Conservation (phyloP, 2,329 filamentous ascomycete species). For the Clonostachys solani region DNA sequence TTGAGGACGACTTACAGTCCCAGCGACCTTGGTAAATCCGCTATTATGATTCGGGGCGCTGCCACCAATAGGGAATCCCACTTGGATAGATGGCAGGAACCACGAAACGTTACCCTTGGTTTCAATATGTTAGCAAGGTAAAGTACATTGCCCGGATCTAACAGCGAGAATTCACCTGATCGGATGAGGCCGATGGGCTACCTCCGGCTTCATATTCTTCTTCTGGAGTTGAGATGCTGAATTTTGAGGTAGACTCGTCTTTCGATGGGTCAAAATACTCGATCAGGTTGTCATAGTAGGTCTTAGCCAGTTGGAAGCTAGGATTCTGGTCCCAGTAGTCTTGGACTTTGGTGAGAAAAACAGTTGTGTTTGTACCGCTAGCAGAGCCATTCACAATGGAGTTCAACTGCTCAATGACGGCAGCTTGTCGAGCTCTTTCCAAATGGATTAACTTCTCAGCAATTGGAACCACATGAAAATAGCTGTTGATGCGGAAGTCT, state of each 20-base stretch:
- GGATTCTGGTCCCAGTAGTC: conserved; percentile 8
- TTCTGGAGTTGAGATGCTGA: conserved; percentile 4
- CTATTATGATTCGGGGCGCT: conserved; percentile 6
- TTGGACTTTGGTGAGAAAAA: conserved; percentile 4
- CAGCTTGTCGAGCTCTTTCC: conserved; percentile 3
- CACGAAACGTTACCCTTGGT: conserved; percentile 6
- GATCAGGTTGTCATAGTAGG: conserved; percentile 5
- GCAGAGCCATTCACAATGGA: conserved; percentile 4
- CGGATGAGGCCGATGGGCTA: conserved; percentile 3
- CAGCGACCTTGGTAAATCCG: conserved; percentile 5
- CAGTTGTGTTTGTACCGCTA: conserved; percentile 4
- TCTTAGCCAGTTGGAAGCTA: conserved; percentile 4
- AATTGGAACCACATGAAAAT: background rate
- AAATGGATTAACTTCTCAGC: background rate
- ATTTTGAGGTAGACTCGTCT: conserved; percentile 4
- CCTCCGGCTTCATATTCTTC: background rate
- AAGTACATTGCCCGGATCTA: too few species aligned
- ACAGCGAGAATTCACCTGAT: background rate
- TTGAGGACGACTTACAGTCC: conserved; percentile 1
- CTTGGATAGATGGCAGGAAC: conserved; percentile 6
- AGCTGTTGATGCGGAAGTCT: background rate
- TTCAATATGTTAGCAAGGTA: too few species aligned
- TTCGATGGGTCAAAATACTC: conserved; percentile 4
- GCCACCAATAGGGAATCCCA: conserved; percentile 5
- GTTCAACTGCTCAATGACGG: conserved; percentile 2